phyloP scores from a whole-genome alignment of 2,329 filamentous ascomycete species.

The Diplocarpon mali region DNA sequence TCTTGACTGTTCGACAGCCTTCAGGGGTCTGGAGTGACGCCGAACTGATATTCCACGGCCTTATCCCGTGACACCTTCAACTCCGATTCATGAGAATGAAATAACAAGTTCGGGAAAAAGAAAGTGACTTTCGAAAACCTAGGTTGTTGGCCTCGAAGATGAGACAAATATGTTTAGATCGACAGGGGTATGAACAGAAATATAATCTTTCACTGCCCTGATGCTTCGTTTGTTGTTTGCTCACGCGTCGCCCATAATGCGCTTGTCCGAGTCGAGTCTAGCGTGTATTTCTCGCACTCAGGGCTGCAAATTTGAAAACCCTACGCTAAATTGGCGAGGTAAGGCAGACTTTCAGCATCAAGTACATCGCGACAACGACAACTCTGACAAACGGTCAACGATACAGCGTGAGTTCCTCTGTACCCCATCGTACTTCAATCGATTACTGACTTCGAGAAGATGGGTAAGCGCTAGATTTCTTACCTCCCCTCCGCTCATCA shows the following conservation, averaged over 20 bases:
- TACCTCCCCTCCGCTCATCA: slow-evolving; percentile 9
- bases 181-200: background rate
- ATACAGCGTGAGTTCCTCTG: slow-evolving; percentile 36
- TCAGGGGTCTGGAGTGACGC: too few species aligned
- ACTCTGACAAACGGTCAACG: slow-evolving; percentile 33
- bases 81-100: slow-evolving; percentile 3
- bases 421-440: slow-evolving; percentile 13
- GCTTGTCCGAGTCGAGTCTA: slow-evolving; percentile 4
- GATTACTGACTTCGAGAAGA: slow-evolving; percentile 34
- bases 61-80: slow-evolving; percentile 7
- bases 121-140: too few species aligned
- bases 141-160: background rate
- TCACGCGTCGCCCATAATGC: background rate
- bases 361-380: slow-evolving; percentile 20
- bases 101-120: too few species aligned
- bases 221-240: background rate
- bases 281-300: slow-evolving; percentile 3
- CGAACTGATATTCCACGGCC: background rate
- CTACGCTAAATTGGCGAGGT: slow-evolving; percentile 15
- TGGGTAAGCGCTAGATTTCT: slow-evolving; percentile 44
- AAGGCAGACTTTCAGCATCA: slow-evolving; percentile 5
- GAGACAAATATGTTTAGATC: background rate
- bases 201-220: background rate
- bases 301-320: slow-evolving; percentile 15
- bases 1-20: slow-evolving; percentile 29